Evolutionary conservation across 805 yeast species (phyloP), one percentile per base, ranked within the genome.

Genomic region (Grigorovia humatica): DNA sequence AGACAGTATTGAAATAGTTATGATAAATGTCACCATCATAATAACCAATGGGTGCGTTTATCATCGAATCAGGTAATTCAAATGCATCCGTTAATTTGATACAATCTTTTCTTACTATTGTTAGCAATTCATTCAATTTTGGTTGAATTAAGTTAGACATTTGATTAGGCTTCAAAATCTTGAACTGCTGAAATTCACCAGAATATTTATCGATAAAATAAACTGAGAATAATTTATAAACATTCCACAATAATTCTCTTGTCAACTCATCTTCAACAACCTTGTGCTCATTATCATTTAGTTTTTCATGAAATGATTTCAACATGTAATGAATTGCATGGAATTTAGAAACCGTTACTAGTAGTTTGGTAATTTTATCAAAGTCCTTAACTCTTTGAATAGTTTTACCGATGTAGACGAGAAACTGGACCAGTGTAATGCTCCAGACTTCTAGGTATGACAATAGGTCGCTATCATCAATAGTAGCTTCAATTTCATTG

Each of bases 1-100:
- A 63, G 17, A 82, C 79, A 52, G 81, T 80, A 61, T 78, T 79
- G 53, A 83, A 83, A 71, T 88, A 88, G 66, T 85, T 81, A 63
- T 82, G 81, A 71, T 88, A 89, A 52, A 87, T 82, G 66, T 89
- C 83, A 53, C 96, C 96, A 59, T 85, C 81, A 68, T 77, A 83
- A 52, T 74, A 76, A 47, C 96, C 97, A 52, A 89, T 77, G 4
- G 93, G 82, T 0, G 96, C 81, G 66, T 88, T 86, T 63, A 89
- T 76, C 71, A 85, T 78, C 65, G 77, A 83, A 70, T 89, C 96
- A 43, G 88, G 80, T 56, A 85, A 76, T 68, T 84, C 80, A 74
- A 89, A 89, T 1, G 95, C 77, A 68, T 89, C 97, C 5, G 95
- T 85, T 60, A 86, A 74, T 1, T 85, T 84, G 65, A 88, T 80